Evolutionary conservation across 176 grass and related monocot species (phyloP), one percentile per base, ranked within the genome.

Genomic region (Raddia distichophylla): DNA sequence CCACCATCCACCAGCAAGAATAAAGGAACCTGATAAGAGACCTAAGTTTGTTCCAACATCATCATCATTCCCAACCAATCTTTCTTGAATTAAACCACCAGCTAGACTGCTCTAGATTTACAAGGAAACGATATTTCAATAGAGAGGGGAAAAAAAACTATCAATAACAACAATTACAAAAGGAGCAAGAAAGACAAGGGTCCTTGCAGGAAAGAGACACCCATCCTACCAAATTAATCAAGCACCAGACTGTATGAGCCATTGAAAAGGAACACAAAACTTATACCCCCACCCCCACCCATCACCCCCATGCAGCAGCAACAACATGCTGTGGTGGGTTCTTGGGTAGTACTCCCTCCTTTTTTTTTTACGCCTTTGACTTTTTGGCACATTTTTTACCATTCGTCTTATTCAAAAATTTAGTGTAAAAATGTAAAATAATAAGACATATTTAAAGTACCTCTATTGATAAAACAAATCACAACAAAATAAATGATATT

Each of bases 191-290:
- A 47, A 70, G 67, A 22, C 69, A 35, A 22, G 49, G 57, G 56
- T 73, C 65, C 49, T 67, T 50, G 70, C n/a, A 63, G 50, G 82
- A 91, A 73, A 88, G 86, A 62, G 86, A 88, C 82, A 77, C 62
- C 14, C 78, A 72, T 83, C 82, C 74, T 57, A 75, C 85, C 73
- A 49, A 79, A 85, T 86, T 79, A 77, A 67, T 86, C 83, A 77
- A 67, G 69, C 82, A 81, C 48, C 77, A 84, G 77, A 61, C 59
- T 65, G 68, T 57, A 63, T 50, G 12, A 78, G 40, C 74, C 56
- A 87, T 46, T 37, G 14, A 57, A 70, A 56, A 17, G 64, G 35
- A 40, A 15, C 40, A 82, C n/a, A 81, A 66, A 61, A 66, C 52
- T 74, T 19, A 45, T 42, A 57, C 43, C 9, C 65, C 84, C 77